Evolutionary conservation across 805 yeast species (phyloP).

Genomic region (Pichia kluyveri): DNA sequence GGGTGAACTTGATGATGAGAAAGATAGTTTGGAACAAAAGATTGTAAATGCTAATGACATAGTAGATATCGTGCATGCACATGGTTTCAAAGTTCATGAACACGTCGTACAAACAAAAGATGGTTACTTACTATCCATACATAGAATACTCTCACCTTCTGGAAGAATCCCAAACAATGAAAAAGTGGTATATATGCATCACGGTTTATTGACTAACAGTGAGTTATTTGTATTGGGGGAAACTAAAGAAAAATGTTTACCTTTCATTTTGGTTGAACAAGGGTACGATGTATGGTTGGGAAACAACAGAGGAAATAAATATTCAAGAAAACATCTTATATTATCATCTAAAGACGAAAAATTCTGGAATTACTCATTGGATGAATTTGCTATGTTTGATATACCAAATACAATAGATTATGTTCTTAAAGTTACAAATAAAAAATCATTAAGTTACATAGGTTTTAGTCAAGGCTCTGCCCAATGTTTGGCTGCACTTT

Average conservation of each 20-base stretch:
- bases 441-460: slow-evolving; percentile 47
- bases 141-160: slow-evolving; percentile 40
- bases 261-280: slow-evolving; percentile 62
- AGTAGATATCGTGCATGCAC: slow-evolving; percentile 26
- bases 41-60: slow-evolving; percentile 23
- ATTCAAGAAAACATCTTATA: slow-evolving; percentile 66
- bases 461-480: slow-evolving; percentile 96
- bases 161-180: slow-evolving; percentile 5
- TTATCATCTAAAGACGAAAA: slow-evolving; percentile 30
- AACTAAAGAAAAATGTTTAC: slow-evolving; percentile 42
- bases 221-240: slow-evolving; percentile 51
- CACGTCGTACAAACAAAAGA: slow-evolving; percentile 73
- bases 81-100: slow-evolving; percentile 65
- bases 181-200: slow-evolving; percentile 70
- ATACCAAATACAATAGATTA: slow-evolving; percentile 79
- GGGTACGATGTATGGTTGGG: slow-evolving; percentile 97
- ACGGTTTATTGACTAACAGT: slow-evolving; percentile 79
- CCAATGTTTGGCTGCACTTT: slow-evolving; percentile 78
- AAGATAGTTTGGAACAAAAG: slow-evolving; percentile 7
- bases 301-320: slow-evolving; percentile 85
- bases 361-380: slow-evolving; percentile 88
- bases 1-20: neutral
- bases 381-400: slow-evolving; percentile 86
- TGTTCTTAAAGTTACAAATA: slow-evolving; percentile 44
- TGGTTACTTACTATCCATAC: slow-evolving; percentile 69